A percentile compares a stretch with the other conserved stretches of the same genome.
These are phyloP conservation scores for Dunaliella primolecta DNA, from an alignment of 139 green algal genomes.

Conservation along the genomic window DNA sequence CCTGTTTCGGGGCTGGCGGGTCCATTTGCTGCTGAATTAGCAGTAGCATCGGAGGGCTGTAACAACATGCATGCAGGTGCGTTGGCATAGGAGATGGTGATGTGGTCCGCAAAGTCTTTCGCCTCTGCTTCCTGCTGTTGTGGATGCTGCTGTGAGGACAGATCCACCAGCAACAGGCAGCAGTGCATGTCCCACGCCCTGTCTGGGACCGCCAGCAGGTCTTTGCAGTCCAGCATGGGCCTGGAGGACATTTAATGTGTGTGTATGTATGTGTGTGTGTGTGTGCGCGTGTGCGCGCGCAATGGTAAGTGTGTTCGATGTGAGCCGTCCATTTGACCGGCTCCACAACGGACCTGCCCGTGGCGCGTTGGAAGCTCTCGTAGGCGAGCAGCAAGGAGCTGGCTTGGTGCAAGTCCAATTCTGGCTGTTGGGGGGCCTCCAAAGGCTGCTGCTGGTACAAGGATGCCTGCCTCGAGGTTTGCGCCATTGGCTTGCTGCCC, in stretches of 20 bases:
- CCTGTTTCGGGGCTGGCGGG: too few species aligned
- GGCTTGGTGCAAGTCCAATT: conserved; percentile 4
- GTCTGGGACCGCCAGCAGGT: background rate
- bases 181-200: background rate
- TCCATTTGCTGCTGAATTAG: too few species aligned
- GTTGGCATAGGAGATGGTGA: background rate
- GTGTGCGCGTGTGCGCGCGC: background rate
- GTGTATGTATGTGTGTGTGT: background rate
- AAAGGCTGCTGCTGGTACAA: too few species aligned
- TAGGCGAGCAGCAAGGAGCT: conserved; percentile 2
- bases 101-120: background rate
- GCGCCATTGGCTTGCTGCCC: too few species aligned
- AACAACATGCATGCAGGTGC: too few species aligned
- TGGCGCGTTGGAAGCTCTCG: conserved; percentile 8
- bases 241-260: background rate
- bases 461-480: too few species aligned
- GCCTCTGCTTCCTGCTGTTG: background rate
- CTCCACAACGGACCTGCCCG: conserved; percentile 1
- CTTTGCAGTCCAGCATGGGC: background rate
- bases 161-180: background rate
- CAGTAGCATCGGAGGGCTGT: too few species aligned
- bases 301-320: background rate
- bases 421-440: background rate
- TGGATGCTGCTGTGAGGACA: background rate
- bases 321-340: too few species aligned